Evolutionary conservation across 2,329 filamentous ascomycete species (phyloP).

Genomic region (Colletotrichum echinochloae): DNA sequence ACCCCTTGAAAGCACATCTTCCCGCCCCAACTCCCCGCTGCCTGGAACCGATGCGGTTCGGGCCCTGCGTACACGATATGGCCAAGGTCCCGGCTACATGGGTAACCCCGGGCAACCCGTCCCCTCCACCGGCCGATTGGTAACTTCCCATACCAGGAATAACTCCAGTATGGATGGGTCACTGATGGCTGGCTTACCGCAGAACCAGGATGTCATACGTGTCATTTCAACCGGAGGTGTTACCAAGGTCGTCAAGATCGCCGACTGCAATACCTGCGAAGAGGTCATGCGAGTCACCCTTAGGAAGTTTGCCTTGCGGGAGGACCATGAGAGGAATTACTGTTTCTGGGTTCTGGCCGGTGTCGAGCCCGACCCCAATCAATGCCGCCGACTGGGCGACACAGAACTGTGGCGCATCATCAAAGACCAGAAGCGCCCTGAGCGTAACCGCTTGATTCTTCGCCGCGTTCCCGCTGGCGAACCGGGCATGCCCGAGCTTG

Average conservation of each 20-base stretch:
- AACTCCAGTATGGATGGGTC: slow-evolving; percentile 88
- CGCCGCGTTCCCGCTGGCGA: slow-evolving; percentile 93
- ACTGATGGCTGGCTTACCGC: slow-evolving; percentile 86
- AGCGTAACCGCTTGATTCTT: slow-evolving; percentile 90
- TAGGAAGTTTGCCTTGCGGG: slow-evolving; percentile 86
- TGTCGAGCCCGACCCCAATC: slow-evolving; percentile 81
- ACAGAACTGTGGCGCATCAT: slow-evolving; percentile 92
- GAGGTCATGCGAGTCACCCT: slow-evolving; percentile 92
- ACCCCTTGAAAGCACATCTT: slow-evolving; percentile 61
- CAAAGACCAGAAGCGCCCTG: slow-evolving; percentile 84
- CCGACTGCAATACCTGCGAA: slow-evolving; percentile 89
- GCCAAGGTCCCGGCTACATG: slow-evolving; percentile 61
- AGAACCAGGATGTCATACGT: slow-evolving; percentile 88
- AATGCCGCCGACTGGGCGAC: slow-evolving; percentile 86
- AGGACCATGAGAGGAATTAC: slow-evolving; percentile 93
- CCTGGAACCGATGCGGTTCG: slow-evolving; percentile 66
- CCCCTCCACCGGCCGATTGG: slow-evolving; percentile 70
- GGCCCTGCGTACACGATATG: slow-evolving; percentile 68
- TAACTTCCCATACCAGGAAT: slow-evolving; percentile 78
- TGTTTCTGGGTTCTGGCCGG: slow-evolving; percentile 96
- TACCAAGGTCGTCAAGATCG: slow-evolving; percentile 93
- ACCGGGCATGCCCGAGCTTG: slow-evolving; percentile 87
- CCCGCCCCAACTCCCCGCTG: slow-evolving; percentile 78
- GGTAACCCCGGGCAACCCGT: slow-evolving; percentile 70
- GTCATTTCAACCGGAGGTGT: slow-evolving; percentile 93